A percentile compares a stretch with the other conserved stretches of the same genome.
phyloP scores from a whole-genome alignment of 2,329 filamentous ascomycete species.

The Cytospora mali region DNA sequence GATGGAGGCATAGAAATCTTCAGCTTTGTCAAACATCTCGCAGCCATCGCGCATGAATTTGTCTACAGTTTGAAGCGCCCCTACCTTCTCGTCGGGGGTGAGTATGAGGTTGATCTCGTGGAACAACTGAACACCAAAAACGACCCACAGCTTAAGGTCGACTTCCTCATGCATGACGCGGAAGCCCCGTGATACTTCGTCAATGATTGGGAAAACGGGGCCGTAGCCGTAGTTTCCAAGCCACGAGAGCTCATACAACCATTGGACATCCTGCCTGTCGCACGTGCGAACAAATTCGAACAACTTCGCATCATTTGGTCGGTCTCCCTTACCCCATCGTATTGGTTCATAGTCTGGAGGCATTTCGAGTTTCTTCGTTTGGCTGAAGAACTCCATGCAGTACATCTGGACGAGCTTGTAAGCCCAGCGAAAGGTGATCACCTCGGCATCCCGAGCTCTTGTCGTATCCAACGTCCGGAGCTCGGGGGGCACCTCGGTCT shows the following conservation, averaged over 20 bases:
- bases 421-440: conserved; percentile 5
- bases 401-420: conserved; percentile 10
- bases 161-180: conserved; percentile 12
- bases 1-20: neutral
- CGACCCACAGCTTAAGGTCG: conserved; percentile 16
- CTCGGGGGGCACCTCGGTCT: neutral
- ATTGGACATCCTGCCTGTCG: conserved; percentile 8
- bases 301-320: conserved; percentile 3
- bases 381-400: conserved; percentile 15
- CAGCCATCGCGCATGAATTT: neutral
- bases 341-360: conserved; percentile 1
- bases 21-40: neutral
- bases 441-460: neutral
- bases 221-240: conserved; percentile 8
- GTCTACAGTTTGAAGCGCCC: neutral
- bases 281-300: neutral
- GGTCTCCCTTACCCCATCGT: neutral
- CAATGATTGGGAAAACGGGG: conserved; percentile 2
- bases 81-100: neutral
- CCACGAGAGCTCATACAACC: conserved; percentile 12
- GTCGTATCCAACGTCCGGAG: neutral
- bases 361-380: neutral
- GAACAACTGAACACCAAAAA: conserved; percentile 14
- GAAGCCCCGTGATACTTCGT: conserved; percentile 13
- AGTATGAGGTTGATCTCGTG: conserved; percentile 2